Evolutionary conservation across 2,329 filamentous ascomycete genomes (phyloP).

Genomic region (Colletotrichum euphorbiae): DNA sequence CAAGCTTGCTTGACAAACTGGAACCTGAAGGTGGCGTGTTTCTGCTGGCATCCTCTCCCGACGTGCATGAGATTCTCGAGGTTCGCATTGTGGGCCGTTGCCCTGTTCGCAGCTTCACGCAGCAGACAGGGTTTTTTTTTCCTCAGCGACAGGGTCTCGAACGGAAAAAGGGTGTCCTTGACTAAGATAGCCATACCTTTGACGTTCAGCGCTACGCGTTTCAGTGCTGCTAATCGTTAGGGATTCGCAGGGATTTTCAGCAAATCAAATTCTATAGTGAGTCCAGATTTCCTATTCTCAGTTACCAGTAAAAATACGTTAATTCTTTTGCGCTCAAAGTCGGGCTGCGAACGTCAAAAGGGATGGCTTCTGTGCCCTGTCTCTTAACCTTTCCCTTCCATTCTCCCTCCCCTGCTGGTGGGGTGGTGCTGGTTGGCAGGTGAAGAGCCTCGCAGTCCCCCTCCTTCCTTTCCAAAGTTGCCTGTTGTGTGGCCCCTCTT

Average conservation of each 20-base stretch:
- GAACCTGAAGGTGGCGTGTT: slow-evolving; percentile 11
- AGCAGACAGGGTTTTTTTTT: not conserved
- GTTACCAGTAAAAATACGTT: too few species aligned
- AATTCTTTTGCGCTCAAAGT: too few species aligned
- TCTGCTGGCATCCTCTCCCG: slow-evolving; percentile 25
- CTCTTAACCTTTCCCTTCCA: not conserved
- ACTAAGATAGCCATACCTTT: too few species aligned
- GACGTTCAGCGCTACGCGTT: too few species aligned
- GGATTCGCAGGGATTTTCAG: too few species aligned
- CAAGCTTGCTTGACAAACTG: too few species aligned
- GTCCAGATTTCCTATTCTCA: too few species aligned
- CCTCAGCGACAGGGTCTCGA: not conserved
- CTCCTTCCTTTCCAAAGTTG: slow-evolving; percentile 12
- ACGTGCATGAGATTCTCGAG: slow-evolving; percentile 21
- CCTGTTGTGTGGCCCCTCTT: not conserved
- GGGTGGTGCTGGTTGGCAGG: slow-evolving; percentile 36
- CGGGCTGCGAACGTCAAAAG: too few species aligned
- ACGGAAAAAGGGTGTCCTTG: not conserved
- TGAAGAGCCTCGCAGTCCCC: slow-evolving; percentile 26
- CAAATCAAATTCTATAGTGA: too few species aligned
- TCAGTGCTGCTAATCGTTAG: too few species aligned
- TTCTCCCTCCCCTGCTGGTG: not conserved
- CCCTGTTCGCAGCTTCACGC: slow-evolving; percentile 16
- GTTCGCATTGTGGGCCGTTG: slow-evolving; percentile 8
- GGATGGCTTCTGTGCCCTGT: not conserved